Evolutionary conservation across 345 rosid species (phyloP).

Genomic region (Microcos paniculata): DNA sequence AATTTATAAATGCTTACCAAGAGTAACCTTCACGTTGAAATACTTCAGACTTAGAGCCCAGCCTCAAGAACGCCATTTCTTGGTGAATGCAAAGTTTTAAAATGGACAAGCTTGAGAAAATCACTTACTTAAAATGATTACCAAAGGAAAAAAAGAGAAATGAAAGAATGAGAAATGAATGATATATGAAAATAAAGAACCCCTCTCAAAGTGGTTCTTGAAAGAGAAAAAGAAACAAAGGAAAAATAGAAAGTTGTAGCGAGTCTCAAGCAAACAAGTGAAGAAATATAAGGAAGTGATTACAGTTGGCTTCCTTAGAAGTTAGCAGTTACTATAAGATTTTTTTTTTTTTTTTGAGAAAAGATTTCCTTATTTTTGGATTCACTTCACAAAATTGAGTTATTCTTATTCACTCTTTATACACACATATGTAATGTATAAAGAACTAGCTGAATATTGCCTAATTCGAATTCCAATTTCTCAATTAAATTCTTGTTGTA

Average conservation of each 20-base stretch:
- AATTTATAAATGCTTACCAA: constrained; percentile 33
- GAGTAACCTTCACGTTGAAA: constrained; percentile 63
- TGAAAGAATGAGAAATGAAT: background rate
- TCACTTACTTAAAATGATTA: constrained; percentile 3
- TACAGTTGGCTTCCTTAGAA: constrained; percentile 15
- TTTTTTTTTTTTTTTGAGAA: too few species aligned
- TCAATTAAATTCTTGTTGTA: too few species aligned
- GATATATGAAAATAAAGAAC: background rate
- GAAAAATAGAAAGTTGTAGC: constrained; percentile 19
- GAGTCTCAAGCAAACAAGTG: constrained; percentile 42
- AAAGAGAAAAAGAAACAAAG: background rate
- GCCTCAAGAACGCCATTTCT: constrained; percentile 60
- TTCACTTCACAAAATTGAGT: background rate
- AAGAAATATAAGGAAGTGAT: constrained; percentile 25
- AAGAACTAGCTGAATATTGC: too few species aligned
- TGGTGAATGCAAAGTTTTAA: background rate
- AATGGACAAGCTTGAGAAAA: background rate
- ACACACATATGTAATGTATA: too few species aligned
- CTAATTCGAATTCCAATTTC: too few species aligned
- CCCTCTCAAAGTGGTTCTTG: background rate
- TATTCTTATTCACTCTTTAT: background rate
- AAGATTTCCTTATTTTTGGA: constrained; percentile 23
- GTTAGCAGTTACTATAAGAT: constrained; percentile 13
- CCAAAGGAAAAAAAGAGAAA: background rate
- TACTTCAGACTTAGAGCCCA: constrained; percentile 70